phyloP scores from a whole-genome alignment of 257 asterid species.

The Solanum lycopersicoides region DNA sequence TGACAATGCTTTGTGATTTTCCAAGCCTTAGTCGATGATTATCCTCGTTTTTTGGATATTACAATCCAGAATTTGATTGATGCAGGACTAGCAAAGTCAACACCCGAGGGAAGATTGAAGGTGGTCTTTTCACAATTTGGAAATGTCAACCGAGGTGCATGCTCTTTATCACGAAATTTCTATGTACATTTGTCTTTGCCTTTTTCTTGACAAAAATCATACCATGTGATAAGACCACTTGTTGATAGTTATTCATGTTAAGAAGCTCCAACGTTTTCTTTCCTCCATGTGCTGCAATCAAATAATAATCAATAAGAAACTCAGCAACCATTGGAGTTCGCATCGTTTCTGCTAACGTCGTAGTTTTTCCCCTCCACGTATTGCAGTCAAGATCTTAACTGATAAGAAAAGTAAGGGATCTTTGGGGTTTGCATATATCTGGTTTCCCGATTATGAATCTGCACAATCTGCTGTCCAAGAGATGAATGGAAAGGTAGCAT shows the following conservation, averaged over 20 bases:
- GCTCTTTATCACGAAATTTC: not conserved
- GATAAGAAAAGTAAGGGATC: not conserved
- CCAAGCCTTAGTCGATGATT: not conserved
- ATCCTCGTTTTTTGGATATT: not conserved
- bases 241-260: not conserved
- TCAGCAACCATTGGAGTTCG: not conserved
- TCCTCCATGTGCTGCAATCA: not conserved
- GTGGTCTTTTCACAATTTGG: not conserved
- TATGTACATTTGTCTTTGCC: not conserved
- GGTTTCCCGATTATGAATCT: not conserved
- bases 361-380: not conserved
- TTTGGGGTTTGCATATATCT: slow-evolving; percentile 1
- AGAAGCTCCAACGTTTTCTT: not conserved
- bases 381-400: not conserved
- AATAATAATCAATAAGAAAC: not conserved
- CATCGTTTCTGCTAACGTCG: not conserved
- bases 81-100: slow-evolving; percentile 5
- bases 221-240: not conserved
- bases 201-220: not conserved
- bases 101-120: not conserved
- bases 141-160: not conserved
- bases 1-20: not conserved
- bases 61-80: not conserved
- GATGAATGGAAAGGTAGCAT: slow-evolving; percentile 4
- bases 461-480: not conserved